Percentiles rank a stretch among this genome's conserved stretches.
These are phyloP conservation scores for Daldinia loculata DNA, from an alignment of 495 filamentous ascomycete species.

Conservation along the genomic window DNA sequence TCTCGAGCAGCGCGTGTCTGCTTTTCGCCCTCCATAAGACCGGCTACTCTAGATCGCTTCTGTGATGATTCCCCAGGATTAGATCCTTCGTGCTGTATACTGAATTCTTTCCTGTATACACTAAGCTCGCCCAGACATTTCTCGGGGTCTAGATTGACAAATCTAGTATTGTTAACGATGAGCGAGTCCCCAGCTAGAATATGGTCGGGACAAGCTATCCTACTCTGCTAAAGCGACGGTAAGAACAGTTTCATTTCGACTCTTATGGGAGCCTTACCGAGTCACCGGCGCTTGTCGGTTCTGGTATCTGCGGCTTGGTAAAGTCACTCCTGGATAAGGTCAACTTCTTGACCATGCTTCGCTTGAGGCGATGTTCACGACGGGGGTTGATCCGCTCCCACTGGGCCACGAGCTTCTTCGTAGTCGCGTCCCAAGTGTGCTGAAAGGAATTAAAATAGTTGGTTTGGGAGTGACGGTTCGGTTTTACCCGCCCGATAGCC, in stretches of 20 bases:
- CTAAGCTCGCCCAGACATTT: conserved; percentile 34
- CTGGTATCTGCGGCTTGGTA: conserved; percentile 19
- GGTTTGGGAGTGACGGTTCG: conserved; percentile 5
- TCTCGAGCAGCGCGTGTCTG: conserved; percentile 31
- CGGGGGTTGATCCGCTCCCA: conserved; percentile 32
- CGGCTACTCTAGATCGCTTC: conserved; percentile 24
- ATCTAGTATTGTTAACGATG: conserved; percentile 10
- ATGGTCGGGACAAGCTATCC: conserved; percentile 3
- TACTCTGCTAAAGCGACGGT: conserved; percentile 27
- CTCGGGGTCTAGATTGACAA: conserved; percentile 23
- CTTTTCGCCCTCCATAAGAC: conserved; percentile 44
- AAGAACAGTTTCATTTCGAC: conserved; percentile 23
- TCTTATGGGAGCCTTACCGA: conserved; percentile 34
- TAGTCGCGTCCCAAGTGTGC: conserved; percentile 34
- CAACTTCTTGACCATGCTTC: conserved; percentile 45
- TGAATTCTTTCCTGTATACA: conserved; percentile 34
- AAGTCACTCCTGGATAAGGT: conserved; percentile 27
- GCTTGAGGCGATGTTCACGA: conserved; percentile 34
- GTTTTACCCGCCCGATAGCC: conserved; percentile 18
- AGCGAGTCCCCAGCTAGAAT: conserved; percentile 9
- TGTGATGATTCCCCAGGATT: conserved; percentile 31
- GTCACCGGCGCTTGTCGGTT: conserved; percentile 31
- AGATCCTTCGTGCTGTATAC: conserved; percentile 32
- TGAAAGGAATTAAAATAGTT: conserved; percentile 25
- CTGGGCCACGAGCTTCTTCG: conserved; percentile 35